Base-by-base conservation (phyloP, 345 rosid genomes). In the Hypericum perforatum region DNA sequence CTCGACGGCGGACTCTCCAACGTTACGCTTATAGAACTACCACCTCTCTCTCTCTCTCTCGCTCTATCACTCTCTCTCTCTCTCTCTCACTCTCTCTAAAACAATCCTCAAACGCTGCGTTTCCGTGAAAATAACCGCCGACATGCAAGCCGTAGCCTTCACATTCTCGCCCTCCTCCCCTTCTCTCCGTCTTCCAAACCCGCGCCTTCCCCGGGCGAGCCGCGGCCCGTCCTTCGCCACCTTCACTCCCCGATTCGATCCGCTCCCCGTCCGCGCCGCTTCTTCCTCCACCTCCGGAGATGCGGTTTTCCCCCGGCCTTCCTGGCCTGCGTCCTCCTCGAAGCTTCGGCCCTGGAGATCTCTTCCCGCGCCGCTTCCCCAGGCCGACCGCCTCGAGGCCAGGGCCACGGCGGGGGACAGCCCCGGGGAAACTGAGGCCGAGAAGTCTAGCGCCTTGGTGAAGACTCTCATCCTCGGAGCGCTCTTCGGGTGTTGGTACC, bases 401-500 rank as follows among this genome's bases (percentile, higher is more conserved):
- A 57, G 53, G 47, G 90, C 94, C 7, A 65, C 85, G 32, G 84
- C 89, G 0, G 83, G 32, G 32, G 89, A 84, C 52, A 76, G 63
- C 12, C 78, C 81, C 16, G 81, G 66, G 32, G 32, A 22, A 1
- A 4, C 4, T 9, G 88, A 76, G 11, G 82, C 58, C 2, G 74
- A 76, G n/a, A 63, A 72, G 49, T 51, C 79, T n/a, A 68, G 64
- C 3, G 66, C 63, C 53, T 7, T 82, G 39, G 36, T 1, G 10
- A 80, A 61, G 82, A 80, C 74, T 8, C 38, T 84, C 11, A 82
- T 67, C 77, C 89, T 89, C 38, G 95, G 94, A 42, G 57, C 73
- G 68, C 50, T 88, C 74, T 85, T 92, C 65, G 97, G 89, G 37
- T 50, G 86, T 7, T 94, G 99, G 99, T 80, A 64, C 68, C 67